phyloP scores from a whole-genome alignment of 805 yeast genomes.

The Metschnikowia cerradonensis region DNA sequence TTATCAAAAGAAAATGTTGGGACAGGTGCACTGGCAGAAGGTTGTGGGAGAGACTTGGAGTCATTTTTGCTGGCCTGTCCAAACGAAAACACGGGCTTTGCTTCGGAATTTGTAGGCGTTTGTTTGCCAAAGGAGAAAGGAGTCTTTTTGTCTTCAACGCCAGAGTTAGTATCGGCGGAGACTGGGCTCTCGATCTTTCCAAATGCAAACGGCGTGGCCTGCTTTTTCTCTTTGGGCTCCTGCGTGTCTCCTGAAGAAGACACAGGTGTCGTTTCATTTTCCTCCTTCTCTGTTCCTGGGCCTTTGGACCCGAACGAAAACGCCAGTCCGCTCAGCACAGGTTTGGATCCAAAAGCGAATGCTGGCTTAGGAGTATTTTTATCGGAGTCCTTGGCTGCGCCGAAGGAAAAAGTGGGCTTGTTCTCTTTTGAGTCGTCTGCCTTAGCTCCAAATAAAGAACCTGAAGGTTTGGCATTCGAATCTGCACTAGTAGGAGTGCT shows the following conservation, averaged over 20 bases:
- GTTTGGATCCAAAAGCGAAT: conserved; percentile 15
- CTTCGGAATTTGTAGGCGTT: background rate
- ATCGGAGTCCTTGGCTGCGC: background rate
- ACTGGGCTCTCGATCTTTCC: conserved; percentile 11
- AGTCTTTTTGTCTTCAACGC: background rate
- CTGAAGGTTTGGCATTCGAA: background rate
- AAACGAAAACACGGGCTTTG: conserved; percentile 14
- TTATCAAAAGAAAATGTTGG: conserved; percentile 13
- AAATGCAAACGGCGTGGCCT: conserved; percentile 10
- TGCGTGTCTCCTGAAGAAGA: background rate
- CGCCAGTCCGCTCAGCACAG: background rate
- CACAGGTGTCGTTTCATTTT: background rate
- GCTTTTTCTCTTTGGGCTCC: background rate
- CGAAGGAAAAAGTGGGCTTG: conserved; percentile 5
- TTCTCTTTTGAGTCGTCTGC: background rate
- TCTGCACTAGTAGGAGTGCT: background rate
- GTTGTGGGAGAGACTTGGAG: background rate
- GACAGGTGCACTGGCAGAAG: conserved; percentile 5
- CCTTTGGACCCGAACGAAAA: background rate
- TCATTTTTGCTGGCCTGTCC: conserved; percentile 5
- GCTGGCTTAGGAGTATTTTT: conserved; percentile 5
- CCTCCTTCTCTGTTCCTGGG: background rate
- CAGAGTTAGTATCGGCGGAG: background rate
- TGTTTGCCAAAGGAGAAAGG: conserved; percentile 4
- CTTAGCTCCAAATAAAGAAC: background rate